Evolutionary conservation across 805 yeast species (phyloP), one percentile per base, ranked within the genome.

Genomic region (Ogataea pignaliae): DNA sequence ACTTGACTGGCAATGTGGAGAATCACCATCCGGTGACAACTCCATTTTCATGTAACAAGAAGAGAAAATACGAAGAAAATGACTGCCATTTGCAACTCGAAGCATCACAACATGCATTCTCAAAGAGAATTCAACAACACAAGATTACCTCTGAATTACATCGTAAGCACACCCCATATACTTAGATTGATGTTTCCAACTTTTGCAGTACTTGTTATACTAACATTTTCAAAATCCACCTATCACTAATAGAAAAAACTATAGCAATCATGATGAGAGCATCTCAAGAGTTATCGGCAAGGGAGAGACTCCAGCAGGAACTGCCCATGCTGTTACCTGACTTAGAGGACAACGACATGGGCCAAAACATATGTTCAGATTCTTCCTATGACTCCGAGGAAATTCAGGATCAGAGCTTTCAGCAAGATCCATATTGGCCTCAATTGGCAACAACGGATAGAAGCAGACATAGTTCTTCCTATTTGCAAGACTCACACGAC

Each of bases 241-340:
- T 7, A 21, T 21, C 4, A 21, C 26, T 5, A 21, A 21, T 21
- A 57, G 60, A 53, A 28, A 44, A 45, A 28, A 63, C 67, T 1
- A 46, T 62, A 2, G 34, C 43, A 2, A 15, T 63, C 39, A 55
- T 63, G 64, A 61, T 63, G 66, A 38, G 45, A 18, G 64, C 66
- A 3, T 46, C 63, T 2, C 45, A 45, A 28, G 55, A 52, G 35
- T 37, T 54, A 39, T 17, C 36, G 3, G 16, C 35, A 3, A 42
- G 48, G 10, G 53, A 49, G 30, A 21, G 7, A 21, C 26, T 21
- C 26, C 26, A 21, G 26, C 26, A 21, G 26, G 26, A 21, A 7
- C 26, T 21, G 4, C 26, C 26, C 26, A 21, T 21, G 26, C 26
- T 7, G 7, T 21, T 21, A 21, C 26, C 26, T 21, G 26, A 21